Evolutionary conservation across 1,139 yeast genomes (phyloP).

Genomic region (Yamadazyma epiphylla): DNA sequence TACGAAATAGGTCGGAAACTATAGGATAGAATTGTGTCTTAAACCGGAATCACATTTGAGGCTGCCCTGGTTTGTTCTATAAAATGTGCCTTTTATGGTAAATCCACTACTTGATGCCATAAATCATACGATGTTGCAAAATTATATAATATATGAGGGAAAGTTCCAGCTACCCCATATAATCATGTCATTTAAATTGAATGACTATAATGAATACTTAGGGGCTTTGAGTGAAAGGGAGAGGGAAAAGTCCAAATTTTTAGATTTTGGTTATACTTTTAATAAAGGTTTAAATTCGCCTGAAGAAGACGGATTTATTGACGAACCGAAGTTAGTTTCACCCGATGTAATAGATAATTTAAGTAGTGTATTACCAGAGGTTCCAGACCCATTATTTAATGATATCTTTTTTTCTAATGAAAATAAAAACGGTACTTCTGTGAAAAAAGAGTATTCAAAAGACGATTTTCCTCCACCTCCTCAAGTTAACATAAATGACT

Average conservation of each 20-base stretch:
- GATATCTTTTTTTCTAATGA: not conserved
- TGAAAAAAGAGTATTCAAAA: not conserved
- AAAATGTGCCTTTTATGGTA: too few species aligned
- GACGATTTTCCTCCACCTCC: too few species aligned
- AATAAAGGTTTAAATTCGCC: conserved; percentile 1
- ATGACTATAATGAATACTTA: conserved; percentile 31
- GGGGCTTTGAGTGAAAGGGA: conserved; percentile 25
- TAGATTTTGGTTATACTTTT: conserved; percentile 31
- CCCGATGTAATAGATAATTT: not conserved
- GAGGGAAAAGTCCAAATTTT: conserved; percentile 14
- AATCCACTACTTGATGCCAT: not conserved
- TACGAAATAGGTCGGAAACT: too few species aligned
- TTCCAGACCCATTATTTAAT: not conserved
- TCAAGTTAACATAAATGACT: too few species aligned
- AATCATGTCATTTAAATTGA: conserved; percentile 26
- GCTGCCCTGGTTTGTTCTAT: too few species aligned
- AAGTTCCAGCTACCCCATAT: not conserved
- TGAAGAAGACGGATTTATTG: too few species aligned
- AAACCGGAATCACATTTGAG: too few species aligned
- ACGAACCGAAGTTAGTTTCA: not conserved
- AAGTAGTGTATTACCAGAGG: not conserved
- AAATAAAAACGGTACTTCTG: not conserved
- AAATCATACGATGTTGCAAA: conserved; percentile 1
- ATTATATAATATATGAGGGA: not conserved
- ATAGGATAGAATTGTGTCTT: too few species aligned